These are phyloP conservation scores for Triglochin maritima DNA, from an alignment of 106 monocot genomes.

Conservation along the genomic window DNA sequence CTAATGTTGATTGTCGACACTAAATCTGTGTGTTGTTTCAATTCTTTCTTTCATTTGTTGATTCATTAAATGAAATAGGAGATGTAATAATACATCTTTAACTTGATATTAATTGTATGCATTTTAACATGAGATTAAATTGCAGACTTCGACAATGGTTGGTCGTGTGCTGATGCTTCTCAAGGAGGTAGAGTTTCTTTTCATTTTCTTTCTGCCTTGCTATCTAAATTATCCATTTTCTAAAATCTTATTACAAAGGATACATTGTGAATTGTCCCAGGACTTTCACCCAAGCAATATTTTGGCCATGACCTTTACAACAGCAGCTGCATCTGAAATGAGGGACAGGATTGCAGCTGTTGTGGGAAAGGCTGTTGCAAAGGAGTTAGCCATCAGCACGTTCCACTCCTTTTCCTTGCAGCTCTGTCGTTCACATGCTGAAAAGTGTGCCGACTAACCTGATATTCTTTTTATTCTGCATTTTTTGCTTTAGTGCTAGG, in stretches of 20 bases:
- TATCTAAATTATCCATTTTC: too few relatives aligned
- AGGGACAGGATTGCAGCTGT: conserved; percentile 65
- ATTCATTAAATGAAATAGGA: too few relatives aligned
- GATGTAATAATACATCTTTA: too few relatives aligned
- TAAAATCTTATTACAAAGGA: not conserved
- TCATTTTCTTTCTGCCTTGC: not conserved
- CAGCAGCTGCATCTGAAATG: conserved; percentile 89
- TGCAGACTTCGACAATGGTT: conserved; percentile 91
- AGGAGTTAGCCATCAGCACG: conserved; percentile 70
- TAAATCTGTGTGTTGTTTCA: not conserved
- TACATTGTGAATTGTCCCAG: too few relatives aligned
- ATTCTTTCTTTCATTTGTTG: not conserved
- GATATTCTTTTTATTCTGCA: not conserved
- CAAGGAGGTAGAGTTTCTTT: conserved; percentile 44
- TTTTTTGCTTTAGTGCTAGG: too few relatives aligned
- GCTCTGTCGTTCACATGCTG: conserved; percentile 76
- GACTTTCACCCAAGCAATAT: conserved; percentile 56
- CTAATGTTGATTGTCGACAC: too few relatives aligned
- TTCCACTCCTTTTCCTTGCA: conserved; percentile 92
- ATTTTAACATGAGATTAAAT: not conserved
- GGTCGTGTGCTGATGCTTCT: conserved; percentile 84
- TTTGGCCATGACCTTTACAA: conserved; percentile 92
- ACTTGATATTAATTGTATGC: too few relatives aligned
- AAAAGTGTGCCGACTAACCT: conserved; percentile 38
- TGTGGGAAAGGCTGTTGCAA: conserved; percentile 64